These are phyloP conservation scores for Coemansia sp. DNA, from an alignment of 192 early-diverging fungal genomes.

Conservation along the genomic window DNA sequence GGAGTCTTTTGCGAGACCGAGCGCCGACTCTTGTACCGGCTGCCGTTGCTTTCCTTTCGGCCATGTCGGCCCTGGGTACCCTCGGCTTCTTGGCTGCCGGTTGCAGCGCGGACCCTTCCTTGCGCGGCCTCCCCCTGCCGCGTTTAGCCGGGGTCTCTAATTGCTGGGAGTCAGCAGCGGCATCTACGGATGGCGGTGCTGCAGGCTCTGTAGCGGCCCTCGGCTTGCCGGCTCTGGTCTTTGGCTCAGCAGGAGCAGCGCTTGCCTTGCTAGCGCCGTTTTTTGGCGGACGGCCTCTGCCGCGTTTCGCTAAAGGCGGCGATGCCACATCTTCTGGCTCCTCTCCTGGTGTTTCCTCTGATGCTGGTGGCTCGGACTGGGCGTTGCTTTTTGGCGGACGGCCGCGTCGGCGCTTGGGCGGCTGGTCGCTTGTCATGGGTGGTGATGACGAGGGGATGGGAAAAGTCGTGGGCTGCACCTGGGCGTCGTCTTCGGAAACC, in stretches of 20 bases:
- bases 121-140: background rate
- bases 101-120: conserved; percentile 1
- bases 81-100: too few relatives aligned
- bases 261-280: background rate
- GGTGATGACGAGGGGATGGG: too few relatives aligned
- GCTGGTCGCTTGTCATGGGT: too few relatives aligned
- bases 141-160: background rate
- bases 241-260: background rate
- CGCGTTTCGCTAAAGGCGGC: background rate
- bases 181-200: background rate
- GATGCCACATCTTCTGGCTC: background rate
- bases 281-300: background rate
- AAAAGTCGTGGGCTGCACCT: too few relatives aligned
- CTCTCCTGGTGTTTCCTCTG: background rate
- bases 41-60: too few relatives aligned
- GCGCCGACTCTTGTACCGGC: too few relatives aligned
- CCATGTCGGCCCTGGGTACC: too few relatives aligned
- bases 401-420: conserved; percentile 3
- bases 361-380: background rate
- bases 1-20: background rate
- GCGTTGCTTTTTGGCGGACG: background rate
- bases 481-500: too few relatives aligned
- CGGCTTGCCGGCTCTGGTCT: background rate
- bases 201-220: background rate
- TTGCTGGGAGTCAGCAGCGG: background rate